These are phyloP conservation scores for Penicillium tannophilum DNA, from an alignment of 495 filamentous ascomycete species.

Conservation along the genomic window DNA sequence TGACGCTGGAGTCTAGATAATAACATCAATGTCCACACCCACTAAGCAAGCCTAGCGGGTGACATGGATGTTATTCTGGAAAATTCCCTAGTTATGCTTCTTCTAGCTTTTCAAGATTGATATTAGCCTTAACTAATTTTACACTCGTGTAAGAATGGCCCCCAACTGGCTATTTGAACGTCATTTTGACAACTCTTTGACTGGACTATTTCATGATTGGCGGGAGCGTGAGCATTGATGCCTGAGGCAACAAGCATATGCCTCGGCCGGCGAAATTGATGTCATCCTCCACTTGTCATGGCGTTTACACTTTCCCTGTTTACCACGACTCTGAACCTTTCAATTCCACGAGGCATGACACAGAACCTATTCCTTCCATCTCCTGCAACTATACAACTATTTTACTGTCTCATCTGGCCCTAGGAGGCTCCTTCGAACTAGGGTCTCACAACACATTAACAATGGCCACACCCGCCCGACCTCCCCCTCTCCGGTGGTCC, in stretches of 20 bases:
- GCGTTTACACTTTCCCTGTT: slow-evolving; percentile 9
- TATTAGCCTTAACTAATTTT: too few species aligned
- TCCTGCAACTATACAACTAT: not conserved
- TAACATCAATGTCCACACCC: too few species aligned
- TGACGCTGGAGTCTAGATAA: too few species aligned
- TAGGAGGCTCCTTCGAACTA: not conserved
- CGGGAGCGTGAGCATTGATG: not conserved
- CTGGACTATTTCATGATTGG: not conserved
- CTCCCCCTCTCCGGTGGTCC: slow-evolving; percentile 32
- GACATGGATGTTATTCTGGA: too few species aligned
- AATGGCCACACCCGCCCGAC: slow-evolving; percentile 29
- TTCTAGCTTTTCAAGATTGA: too few species aligned
- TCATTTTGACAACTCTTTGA: not conserved
- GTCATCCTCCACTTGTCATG: slow-evolving; percentile 20
- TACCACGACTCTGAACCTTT: not conserved
- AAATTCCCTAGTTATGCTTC: too few species aligned
- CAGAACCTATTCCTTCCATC: not conserved
- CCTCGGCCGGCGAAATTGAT: slow-evolving; percentile 25
- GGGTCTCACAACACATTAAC: slow-evolving; percentile 11
- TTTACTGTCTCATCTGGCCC: not conserved
- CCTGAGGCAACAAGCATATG: slow-evolving; percentile 13
- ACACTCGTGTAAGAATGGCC: too few species aligned
- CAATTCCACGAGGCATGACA: slow-evolving; percentile 2
- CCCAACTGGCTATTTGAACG: too few species aligned
- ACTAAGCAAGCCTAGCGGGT: too few species aligned